Evolutionary conservation across 192 early-diverging fungal species (phyloP).

Genomic region (Dispira parvispora): DNA sequence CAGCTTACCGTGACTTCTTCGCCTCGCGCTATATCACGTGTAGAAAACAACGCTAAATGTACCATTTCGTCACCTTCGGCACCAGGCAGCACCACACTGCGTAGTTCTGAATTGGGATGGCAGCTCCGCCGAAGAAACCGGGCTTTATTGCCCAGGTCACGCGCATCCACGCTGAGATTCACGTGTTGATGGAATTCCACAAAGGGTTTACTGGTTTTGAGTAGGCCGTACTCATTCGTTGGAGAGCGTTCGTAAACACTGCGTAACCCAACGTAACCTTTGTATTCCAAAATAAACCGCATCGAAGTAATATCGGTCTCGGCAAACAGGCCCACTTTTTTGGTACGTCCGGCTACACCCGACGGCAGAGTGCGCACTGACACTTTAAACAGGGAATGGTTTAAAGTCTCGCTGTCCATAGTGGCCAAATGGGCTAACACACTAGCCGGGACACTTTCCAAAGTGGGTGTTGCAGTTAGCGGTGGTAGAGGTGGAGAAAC

Average conservation of each 20-base stretch:
- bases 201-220: conserved; percentile 43
- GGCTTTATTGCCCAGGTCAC: conserved; percentile 45
- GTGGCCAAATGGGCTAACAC: background rate
- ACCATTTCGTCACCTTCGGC: conserved; percentile 32
- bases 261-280: conserved; percentile 52
- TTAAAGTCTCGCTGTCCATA: conserved; percentile 8
- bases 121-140: conserved; percentile 51
- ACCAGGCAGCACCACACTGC: conserved; percentile 33
- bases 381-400: conserved; percentile 7
- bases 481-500: background rate
- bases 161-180: conserved; percentile 52
- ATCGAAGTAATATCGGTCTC: conserved; percentile 31
- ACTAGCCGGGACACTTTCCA: background rate
- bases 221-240: conserved; percentile 43
- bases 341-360: background rate
- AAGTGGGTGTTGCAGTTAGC: background rate
- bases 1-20: conserved; percentile 55
- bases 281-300: conserved; percentile 58
- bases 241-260: conserved; percentile 44
- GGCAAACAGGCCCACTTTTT: conserved; percentile 35
- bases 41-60: conserved; percentile 49
- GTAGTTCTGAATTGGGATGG: conserved; percentile 40
- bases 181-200: conserved; percentile 46
- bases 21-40: conserved; percentile 32
- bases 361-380: background rate